Evolutionary conservation across 2,329 filamentous ascomycete species (phyloP).

Genomic region (Lachnellula subtilissima): DNA sequence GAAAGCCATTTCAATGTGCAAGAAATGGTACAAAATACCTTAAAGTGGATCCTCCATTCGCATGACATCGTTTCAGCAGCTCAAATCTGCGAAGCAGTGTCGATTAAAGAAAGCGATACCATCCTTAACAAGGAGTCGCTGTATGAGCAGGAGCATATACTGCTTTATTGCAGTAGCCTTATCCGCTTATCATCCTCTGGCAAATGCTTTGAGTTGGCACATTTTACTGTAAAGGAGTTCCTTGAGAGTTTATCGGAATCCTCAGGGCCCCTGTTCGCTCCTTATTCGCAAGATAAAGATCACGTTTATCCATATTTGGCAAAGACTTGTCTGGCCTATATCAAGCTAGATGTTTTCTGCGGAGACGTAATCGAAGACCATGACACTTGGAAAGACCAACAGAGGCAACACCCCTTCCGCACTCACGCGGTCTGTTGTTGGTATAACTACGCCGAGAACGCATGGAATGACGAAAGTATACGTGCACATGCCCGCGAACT

Average conservation of each 20-base stretch:
- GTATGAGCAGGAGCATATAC: constrained; percentile 10
- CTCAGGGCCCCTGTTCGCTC: neutral
- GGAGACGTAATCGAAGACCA: neutral
- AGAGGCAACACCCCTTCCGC: neutral
- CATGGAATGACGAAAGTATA: neutral
- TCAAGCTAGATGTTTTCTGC: neutral
- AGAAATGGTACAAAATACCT: constrained; percentile 13
- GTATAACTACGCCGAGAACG: neutral
- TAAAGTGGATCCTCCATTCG: constrained; percentile 12
- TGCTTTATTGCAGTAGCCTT: constrained; percentile 19
- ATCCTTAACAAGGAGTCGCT: constrained; percentile 10
- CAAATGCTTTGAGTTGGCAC: constrained; percentile 13
- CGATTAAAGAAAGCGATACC: constrained; percentile 6
- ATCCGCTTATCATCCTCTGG: constrained; percentile 6
- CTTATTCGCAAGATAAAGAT: neutral
- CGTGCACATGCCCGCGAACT: neutral
- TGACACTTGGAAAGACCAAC: neutral
- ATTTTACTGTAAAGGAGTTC: constrained; percentile 23
- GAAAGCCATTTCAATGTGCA: constrained; percentile 4
- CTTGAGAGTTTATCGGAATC: neutral
- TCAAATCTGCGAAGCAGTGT: constrained; percentile 18
- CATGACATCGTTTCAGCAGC: too few relatives aligned
- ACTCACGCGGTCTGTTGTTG: neutral
- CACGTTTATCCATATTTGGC: neutral
- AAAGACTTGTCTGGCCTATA: neutral